Evolutionary conservation across 345 rosid species (phyloP).

Genomic region (Citrus cavaleriei): DNA sequence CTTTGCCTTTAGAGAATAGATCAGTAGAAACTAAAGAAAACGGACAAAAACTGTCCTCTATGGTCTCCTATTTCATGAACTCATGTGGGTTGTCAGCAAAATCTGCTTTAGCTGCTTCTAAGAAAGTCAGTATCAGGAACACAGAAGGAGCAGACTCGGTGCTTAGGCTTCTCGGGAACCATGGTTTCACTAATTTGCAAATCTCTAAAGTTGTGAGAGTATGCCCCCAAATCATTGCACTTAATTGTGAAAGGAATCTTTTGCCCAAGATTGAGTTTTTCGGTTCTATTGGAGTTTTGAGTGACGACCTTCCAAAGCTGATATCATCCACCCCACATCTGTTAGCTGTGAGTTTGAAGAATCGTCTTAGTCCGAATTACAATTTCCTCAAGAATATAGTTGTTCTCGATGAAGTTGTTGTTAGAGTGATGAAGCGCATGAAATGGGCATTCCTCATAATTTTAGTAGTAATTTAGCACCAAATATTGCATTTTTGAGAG

Average conservation of each 20-base stretch:
- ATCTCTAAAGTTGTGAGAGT: background rate
- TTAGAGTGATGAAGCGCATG: background rate
- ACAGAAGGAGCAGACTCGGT: background rate
- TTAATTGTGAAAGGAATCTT: background rate
- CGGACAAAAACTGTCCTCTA: background rate
- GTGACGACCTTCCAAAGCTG: slow-evolving; percentile 3
- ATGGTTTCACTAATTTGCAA: slow-evolving; percentile 11
- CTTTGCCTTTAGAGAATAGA: background rate
- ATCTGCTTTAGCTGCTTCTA: slow-evolving; percentile 11
- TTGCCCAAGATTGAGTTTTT: slow-evolving; percentile 23
- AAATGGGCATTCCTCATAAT: background rate
- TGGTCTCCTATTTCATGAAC: background rate
- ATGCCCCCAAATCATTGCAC: background rate
- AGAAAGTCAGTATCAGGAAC: background rate
- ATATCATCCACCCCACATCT: background rate
- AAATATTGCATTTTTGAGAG: background rate
- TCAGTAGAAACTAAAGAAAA: background rate
- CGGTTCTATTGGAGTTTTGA: slow-evolving; percentile 11
- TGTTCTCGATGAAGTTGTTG: background rate
- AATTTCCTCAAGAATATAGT: slow-evolving; percentile 2
- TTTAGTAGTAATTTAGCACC: background rate
- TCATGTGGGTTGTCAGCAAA: slow-evolving; percentile 8
- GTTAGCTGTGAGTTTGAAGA: slow-evolving; percentile 1
- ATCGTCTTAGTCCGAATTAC: slow-evolving; percentile 8
- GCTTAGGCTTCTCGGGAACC: background rate